These are phyloP conservation scores for Brettanomyces naardenensis DNA, from an alignment of 805 yeast species.

Conservation along the genomic window DNA sequence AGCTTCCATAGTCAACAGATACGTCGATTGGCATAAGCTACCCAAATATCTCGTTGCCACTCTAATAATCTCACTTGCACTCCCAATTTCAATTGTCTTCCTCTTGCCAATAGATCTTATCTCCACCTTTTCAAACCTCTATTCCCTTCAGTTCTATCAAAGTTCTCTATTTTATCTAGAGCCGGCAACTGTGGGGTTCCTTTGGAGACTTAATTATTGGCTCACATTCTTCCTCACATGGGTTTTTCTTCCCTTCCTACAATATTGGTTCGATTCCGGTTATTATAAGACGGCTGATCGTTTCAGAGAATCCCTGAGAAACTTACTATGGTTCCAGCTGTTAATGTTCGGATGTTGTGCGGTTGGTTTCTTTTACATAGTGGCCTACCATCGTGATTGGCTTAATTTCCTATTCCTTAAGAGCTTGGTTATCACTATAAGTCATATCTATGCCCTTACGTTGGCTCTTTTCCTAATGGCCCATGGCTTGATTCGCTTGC, in stretches of 20 bases:
- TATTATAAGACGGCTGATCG: slow-evolving; percentile 39
- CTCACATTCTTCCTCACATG: slow-evolving; percentile 72
- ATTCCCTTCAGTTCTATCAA: slow-evolving; percentile 17
- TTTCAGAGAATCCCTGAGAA: slow-evolving; percentile 48
- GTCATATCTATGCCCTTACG: slow-evolving; percentile 69
- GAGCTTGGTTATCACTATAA: slow-evolving; percentile 61
- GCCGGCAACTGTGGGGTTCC: slow-evolving; percentile 36
- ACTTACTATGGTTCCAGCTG: slow-evolving; percentile 54
- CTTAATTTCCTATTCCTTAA: slow-evolving; percentile 42
- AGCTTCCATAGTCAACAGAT: slow-evolving; percentile 27
- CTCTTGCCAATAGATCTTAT: slow-evolving; percentile 70
- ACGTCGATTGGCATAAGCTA: slow-evolving; percentile 26
- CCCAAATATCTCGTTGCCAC: slow-evolving; percentile 39
- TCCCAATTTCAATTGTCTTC: slow-evolving; percentile 69
- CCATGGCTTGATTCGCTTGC: slow-evolving; percentile 66
- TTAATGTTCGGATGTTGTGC: slow-evolving; percentile 45
- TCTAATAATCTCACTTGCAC: slow-evolving; percentile 51
- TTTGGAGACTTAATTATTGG: slow-evolving; percentile 81
- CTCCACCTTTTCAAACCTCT: slow-evolving; percentile 32
- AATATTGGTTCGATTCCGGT: slow-evolving; percentile 68
- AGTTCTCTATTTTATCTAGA: slow-evolving; percentile 36
- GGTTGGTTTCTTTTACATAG: slow-evolving; percentile 51
- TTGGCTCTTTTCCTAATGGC: slow-evolving; percentile 80
- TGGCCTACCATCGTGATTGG: slow-evolving; percentile 28
- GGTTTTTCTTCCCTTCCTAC: slow-evolving; percentile 64